Base-by-base conservation (phyloP, 1,139 yeast species). In the Meyerozyma guilliermondii region DNA sequence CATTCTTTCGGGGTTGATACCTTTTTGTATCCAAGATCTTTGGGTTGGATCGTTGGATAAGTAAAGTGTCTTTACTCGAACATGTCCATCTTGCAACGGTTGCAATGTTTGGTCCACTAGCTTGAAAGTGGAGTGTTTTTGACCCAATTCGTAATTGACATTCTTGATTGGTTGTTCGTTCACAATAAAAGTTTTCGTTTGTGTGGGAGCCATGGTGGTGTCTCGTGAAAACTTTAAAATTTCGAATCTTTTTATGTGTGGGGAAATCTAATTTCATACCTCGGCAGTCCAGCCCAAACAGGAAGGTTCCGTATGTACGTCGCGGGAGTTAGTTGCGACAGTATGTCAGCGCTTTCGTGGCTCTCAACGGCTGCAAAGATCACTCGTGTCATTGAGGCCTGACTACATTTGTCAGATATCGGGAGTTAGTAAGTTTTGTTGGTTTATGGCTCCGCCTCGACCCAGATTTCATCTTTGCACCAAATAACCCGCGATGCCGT, bases 121-220 rank as follows among this genome's bases (percentile, higher is more conserved):
- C 46, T 61, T 60, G 57, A 71, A 72, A 27, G 73, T 69, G 35
- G 71, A 54, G 23, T 63, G 58, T n/a, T 57, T 51, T 14, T 59
- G 48, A 22, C 51, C 50, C 35, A 55, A 52, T 43, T 65, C 51
- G 42, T 60, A 54, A 48, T 62, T 60, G 50, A 59, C 55, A 11
- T 43, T 45, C 7, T 38, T 42, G 23, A 38, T 33, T 2, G 61
- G 56, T 8, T 56, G 48, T 35, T 53, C 53, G 38, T 57, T 42
- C 24, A 54, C 55, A 29, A 52, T 30, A 20, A 44, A 40, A 11
- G 51, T 31, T 7, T 30, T 35, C 3, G 42, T 38, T 23, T 54
- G 58, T 5, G 46, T 39, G n/a, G 36, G 36, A 18, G 36, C 36
- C 36, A 33, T 33, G 13, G 4, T 33, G n/a, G 36, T 17, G 11